A percentile compares a stretch with the other conserved stretches of the same genome.
Conservation (phyloP, 2,329 filamentous ascomycete genomes). For the Trichoderma breve region DNA sequence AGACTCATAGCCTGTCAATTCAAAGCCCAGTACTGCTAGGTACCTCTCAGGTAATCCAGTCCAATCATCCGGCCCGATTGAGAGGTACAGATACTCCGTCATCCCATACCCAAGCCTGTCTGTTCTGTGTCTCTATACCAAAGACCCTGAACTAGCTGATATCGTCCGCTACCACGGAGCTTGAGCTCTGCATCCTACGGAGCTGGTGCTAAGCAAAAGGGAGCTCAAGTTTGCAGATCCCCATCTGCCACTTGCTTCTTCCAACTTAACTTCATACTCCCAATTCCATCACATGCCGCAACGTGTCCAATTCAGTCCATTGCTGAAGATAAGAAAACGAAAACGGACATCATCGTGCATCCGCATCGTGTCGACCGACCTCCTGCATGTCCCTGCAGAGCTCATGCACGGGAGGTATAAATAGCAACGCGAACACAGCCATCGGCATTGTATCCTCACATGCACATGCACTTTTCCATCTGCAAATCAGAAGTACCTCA, state of each 20-base stretch:
- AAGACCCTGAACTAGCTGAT: not conserved
- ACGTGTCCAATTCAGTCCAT: not conserved
- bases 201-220: not conserved
- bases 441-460: not conserved
- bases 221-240: not conserved
- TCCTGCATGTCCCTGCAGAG: not conserved
- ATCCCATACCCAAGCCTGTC: not conserved
- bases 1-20: not conserved
- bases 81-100: not conserved
- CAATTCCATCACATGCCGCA: not conserved
- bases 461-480: not conserved
- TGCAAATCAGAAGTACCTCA: not conserved
- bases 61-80: constrained; percentile 6
- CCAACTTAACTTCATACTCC: not conserved
- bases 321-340: not conserved
- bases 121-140: not conserved
- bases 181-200: not conserved
- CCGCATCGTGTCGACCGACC: not conserved
- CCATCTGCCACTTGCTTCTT: not conserved
- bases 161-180: not conserved
- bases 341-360: not conserved
- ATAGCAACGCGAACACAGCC: not conserved
- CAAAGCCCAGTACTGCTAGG: no score
- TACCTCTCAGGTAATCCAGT: not conserved
- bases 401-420: not conserved